A percentile compares a stretch with the other conserved stretches of the same genome.
Conservation (phyloP, 306 rosid species). For the Arachis hypogaea region DNA sequence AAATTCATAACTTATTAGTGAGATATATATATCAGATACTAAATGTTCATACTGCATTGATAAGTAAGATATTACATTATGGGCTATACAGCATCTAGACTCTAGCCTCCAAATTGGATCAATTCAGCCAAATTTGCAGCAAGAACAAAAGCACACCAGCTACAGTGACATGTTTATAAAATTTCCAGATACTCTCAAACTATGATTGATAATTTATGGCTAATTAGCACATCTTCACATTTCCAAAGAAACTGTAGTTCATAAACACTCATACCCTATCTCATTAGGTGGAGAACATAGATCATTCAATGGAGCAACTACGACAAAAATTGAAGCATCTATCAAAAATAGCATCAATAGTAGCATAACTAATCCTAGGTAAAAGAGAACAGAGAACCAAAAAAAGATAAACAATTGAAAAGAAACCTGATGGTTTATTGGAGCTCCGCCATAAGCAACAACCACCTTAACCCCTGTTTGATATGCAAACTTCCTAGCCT, state of each 20-base stretch:
- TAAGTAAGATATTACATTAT: constrained; percentile 19
- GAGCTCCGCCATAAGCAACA: constrained; percentile 94
- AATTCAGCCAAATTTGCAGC: background rate
- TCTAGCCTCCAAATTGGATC: constrained; percentile 1
- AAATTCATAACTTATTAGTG: constrained; percentile 35
- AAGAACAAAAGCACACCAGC: background rate
- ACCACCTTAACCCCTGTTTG: constrained; percentile 93
- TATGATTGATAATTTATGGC: background rate
- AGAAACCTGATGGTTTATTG: constrained; percentile 80
- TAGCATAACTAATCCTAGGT: background rate
- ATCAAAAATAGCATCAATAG: background rate
- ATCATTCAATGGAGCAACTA: background rate
- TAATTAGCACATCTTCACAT: background rate
- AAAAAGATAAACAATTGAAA: constrained; percentile 3
- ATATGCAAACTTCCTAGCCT: constrained; percentile 71
- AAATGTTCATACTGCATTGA: background rate
- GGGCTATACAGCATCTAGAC: background rate
- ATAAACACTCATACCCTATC: background rate
- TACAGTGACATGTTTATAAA: background rate
- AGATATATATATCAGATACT: background rate
- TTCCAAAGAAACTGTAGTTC: background rate
- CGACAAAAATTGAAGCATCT: constrained; percentile 10
- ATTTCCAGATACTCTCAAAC: background rate
- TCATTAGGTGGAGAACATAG: background rate
- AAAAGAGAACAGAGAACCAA: background rate